Conservation (phyloP, 1,284 basidiomycete species). For the Trichosporon sp. region DNA sequence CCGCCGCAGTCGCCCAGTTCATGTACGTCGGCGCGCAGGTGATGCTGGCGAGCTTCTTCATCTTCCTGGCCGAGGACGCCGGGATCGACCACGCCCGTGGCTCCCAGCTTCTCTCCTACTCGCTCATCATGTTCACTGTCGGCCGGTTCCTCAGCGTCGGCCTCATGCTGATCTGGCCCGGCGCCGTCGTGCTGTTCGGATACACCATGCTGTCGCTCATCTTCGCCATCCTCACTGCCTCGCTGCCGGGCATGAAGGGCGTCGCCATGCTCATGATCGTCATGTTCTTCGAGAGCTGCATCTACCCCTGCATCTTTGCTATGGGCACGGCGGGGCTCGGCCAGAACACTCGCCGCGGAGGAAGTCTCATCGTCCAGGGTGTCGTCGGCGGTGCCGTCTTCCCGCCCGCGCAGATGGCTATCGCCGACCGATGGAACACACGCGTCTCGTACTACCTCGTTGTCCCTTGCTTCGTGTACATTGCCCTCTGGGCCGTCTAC, state of each 20-base stretch:
- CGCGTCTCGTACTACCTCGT: slow-evolving; percentile 54
- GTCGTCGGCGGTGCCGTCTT: slow-evolving; percentile 76
- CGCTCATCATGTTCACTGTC: slow-evolving; percentile 71
- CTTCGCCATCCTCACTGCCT: slow-evolving; percentile 64
- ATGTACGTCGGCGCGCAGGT: slow-evolving; percentile 72
- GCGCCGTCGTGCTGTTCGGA: slow-evolving; percentile 65
- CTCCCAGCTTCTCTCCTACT: slow-evolving; percentile 70
- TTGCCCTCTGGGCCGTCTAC: slow-evolving; percentile 49
- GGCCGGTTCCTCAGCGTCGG: slow-evolving; percentile 67
- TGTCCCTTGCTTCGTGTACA: slow-evolving; percentile 56
- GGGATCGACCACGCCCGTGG: slow-evolving; percentile 63
- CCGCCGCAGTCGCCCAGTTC: slow-evolving; percentile 58
- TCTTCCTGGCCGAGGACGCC: slow-evolving; percentile 69
- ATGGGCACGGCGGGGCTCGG: slow-evolving; percentile 72
- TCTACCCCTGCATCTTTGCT: slow-evolving; percentile 60
- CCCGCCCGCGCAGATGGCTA: slow-evolving; percentile 69
- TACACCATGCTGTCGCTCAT: slow-evolving; percentile 63
- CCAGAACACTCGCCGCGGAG: slow-evolving; percentile 69
- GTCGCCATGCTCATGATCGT: slow-evolving; percentile 68
- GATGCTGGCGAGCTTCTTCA: slow-evolving; percentile 69
- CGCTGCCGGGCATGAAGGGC: slow-evolving; percentile 63
- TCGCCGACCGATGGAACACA: slow-evolving; percentile 62
- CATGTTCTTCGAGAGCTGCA: slow-evolving; percentile 77
- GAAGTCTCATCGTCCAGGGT: slow-evolving; percentile 68
- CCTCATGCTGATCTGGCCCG: slow-evolving; percentile 66